phyloP scores from a whole-genome alignment of 768 basidiomycete genomes.

The Collybia sp. region DNA sequence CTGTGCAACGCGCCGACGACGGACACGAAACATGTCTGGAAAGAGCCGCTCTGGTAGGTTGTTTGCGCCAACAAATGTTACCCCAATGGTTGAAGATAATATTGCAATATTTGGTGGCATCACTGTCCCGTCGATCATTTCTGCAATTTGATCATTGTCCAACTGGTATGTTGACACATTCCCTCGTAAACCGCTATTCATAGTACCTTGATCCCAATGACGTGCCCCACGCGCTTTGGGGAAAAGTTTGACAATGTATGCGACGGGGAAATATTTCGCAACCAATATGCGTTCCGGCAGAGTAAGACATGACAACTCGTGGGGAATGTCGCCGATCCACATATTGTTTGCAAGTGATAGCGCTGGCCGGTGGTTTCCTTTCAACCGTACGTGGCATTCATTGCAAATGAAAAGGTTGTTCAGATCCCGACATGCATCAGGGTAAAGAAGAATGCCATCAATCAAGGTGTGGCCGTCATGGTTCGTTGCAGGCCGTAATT shows the following conservation, averaged over 20 bases:
- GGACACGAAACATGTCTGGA: slow-evolving; percentile 17
- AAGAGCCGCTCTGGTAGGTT: slow-evolving; percentile 14
- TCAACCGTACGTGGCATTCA: slow-evolving; percentile 7
- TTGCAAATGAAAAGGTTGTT: slow-evolving; percentile 1
- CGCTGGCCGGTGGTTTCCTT: slow-evolving; percentile 5
- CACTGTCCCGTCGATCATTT: slow-evolving; percentile 18
- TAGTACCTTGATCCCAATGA: slow-evolving; percentile 7
- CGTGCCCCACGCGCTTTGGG: slow-evolving; percentile 18
- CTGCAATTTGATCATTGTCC: slow-evolving; percentile 11
- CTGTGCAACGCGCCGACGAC: slow-evolving; percentile 10
- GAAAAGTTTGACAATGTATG: slow-evolving; percentile 31
- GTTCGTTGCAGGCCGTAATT: slow-evolving; percentile 1
- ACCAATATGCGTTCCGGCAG: slow-evolving; percentile 31
- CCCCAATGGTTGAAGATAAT: slow-evolving; percentile 20
- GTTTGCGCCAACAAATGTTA: slow-evolving; percentile 23
- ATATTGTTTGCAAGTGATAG: slow-evolving; percentile 29
- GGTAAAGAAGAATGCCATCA: slow-evolving; percentile 1
- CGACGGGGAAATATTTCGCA: slow-evolving; percentile 21
- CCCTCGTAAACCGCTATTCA: slow-evolving; percentile 20
- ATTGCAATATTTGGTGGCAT: slow-evolving; percentile 18
- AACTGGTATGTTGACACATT: slow-evolving; percentile 28
- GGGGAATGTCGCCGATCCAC: slow-evolving; percentile 32
- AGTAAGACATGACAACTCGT: slow-evolving; percentile 18
- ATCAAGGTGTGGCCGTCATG: slow-evolving; percentile 1
- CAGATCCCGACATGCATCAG: neutral